Percentiles rank a stretch among this genome's conserved stretches.
Conservation (phyloP, 495 filamentous ascomycete species). For the Penicillium cosmopolitanum region DNA sequence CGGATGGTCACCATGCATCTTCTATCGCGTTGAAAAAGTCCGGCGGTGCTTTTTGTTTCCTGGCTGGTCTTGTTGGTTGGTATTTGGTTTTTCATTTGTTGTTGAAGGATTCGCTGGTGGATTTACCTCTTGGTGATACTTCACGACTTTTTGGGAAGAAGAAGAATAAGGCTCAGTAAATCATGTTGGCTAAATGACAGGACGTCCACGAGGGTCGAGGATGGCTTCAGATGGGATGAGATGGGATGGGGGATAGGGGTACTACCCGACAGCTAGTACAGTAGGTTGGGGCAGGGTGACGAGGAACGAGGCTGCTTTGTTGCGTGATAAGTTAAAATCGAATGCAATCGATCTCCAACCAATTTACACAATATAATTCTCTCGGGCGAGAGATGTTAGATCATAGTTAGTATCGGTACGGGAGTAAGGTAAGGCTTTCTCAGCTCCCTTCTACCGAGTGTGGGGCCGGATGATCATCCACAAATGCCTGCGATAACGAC, state of each 20-base stretch:
- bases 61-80: constrained; percentile 52
- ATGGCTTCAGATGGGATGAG: too few relatives aligned
- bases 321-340: constrained; percentile 7
- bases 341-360: background rate
- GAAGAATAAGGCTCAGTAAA: constrained; percentile 16
- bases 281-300: too few relatives aligned
- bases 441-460: background rate
- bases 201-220: too few relatives aligned
- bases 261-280: too few relatives aligned
- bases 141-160: constrained; percentile 43
- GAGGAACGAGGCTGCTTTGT: background rate
- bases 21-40: constrained; percentile 45
- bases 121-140: constrained; percentile 52
- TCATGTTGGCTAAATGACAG: background rate
- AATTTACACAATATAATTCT: background rate
- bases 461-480: constrained; percentile 7
- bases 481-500: constrained; percentile 20
- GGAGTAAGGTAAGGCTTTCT: background rate
- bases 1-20: constrained; percentile 42
- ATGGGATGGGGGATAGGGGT: too few relatives aligned
- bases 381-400: constrained; percentile 3
- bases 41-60: constrained; percentile 50
- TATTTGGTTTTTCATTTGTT: constrained; percentile 53
- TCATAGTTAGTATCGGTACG: background rate
- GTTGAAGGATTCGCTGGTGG: constrained; percentile 46